Conservation (phyloP, 2,329 filamentous ascomycete genomes). For the Alternaria hordeiaustralica region DNA sequence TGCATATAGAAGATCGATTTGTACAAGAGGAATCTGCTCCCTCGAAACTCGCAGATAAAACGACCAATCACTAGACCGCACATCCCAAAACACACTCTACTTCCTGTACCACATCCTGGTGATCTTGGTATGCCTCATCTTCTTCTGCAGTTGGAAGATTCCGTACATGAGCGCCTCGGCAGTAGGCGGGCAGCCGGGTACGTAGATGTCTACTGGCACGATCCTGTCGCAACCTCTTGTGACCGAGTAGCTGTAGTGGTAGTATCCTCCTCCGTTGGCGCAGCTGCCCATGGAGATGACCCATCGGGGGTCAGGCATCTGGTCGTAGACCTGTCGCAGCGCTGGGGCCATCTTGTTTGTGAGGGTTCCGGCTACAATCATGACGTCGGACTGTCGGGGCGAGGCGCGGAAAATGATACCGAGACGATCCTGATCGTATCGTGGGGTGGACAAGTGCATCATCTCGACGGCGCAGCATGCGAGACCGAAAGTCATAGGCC, state of each 20-base stretch:
- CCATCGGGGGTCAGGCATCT: slow-evolving; percentile 93
- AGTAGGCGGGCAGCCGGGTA: slow-evolving; percentile 72
- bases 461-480: slow-evolving; percentile 92
- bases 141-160: slow-evolving; percentile 79
- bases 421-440: slow-evolving; percentile 88
- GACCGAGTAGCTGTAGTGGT: slow-evolving; percentile 85
- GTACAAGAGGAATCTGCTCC: slow-evolving; percentile 14
- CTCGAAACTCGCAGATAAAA: slow-evolving; percentile 28
- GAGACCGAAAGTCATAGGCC: slow-evolving; percentile 90
- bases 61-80: slow-evolving; percentile 20
- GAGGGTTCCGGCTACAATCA: slow-evolving; percentile 92
- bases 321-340: slow-evolving; percentile 88
- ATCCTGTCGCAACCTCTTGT: slow-evolving; percentile 79
- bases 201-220: slow-evolving; percentile 83
- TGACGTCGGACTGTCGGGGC: slow-evolving; percentile 87
- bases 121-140: slow-evolving; percentile 69
- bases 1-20: slow-evolving; percentile 20
- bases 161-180: slow-evolving; percentile 64
- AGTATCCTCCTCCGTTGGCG: slow-evolving; percentile 85
- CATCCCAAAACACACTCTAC: slow-evolving; percentile 37
- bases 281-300: slow-evolving; percentile 85
- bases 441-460: slow-evolving; percentile 92
- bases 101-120: slow-evolving; percentile 66
- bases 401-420: slow-evolving; percentile 93
- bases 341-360: slow-evolving; percentile 97